A percentile compares a stretch with the other conserved stretches of the same genome.
Evolutionary conservation across 306 rosid species (phyloP).

Genomic region (Prinsepia uniflora): DNA sequence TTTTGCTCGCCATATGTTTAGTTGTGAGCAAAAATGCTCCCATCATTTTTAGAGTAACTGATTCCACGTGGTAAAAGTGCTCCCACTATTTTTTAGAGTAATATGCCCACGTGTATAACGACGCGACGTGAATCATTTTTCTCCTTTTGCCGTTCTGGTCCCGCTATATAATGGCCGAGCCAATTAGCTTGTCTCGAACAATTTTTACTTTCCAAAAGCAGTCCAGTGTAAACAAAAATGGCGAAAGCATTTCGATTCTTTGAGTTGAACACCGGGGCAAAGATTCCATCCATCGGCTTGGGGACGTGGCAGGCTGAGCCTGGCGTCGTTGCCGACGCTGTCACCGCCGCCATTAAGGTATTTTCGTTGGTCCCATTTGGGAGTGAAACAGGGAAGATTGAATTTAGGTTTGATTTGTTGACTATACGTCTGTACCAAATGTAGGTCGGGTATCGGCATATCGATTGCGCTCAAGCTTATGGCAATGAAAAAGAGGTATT

Average conservation of each 20-base stretch:
- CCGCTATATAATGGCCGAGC: neutral
- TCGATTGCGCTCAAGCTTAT: slow-evolving; percentile 61
- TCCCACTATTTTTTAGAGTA: too few species aligned
- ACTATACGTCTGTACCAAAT: neutral
- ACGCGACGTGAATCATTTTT: neutral
- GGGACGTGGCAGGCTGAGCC: slow-evolving; percentile 52
- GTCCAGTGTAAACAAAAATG: slow-evolving; percentile 22
- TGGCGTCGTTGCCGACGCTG: slow-evolving; percentile 36
- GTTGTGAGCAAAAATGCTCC: too few species aligned
- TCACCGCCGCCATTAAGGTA: slow-evolving; percentile 55
- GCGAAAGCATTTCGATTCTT: slow-evolving; percentile 24
- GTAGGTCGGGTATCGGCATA: slow-evolving; percentile 60
- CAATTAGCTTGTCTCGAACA: neutral
- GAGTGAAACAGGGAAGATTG: neutral
- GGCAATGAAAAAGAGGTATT: slow-evolving; percentile 56
- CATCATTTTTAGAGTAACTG: too few species aligned
- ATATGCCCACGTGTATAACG: neutral
- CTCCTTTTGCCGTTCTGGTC: neutral
- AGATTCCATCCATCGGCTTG: slow-evolving; percentile 53
- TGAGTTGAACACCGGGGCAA: slow-evolving; percentile 49
- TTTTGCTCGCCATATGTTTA: too few species aligned
- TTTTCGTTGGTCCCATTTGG: neutral
- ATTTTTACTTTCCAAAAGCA: neutral
- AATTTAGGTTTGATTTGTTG: too few species aligned
- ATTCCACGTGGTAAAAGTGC: too few species aligned